phyloP scores from a whole-genome alignment of 371 early-diverging fungal species.

The Nosema muscidifuracis region DNA sequence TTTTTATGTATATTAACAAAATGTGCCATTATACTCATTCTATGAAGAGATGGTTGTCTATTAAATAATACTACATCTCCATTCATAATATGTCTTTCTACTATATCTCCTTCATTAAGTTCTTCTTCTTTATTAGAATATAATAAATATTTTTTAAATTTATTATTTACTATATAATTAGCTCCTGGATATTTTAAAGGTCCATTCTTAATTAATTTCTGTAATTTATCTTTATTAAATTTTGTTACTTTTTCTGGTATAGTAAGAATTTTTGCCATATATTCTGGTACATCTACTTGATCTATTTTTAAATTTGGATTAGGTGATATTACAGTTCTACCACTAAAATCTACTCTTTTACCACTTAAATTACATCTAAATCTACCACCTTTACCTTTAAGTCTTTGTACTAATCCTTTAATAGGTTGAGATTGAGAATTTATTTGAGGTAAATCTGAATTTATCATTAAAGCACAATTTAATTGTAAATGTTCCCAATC shows the following conservation, averaged over 20 bases:
- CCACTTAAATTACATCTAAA: conserved; percentile 98
- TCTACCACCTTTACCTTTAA: conserved; percentile 98
- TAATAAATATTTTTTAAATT: conserved; percentile 68
- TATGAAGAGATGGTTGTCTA: conserved; percentile 96
- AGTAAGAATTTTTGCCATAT: conserved; percentile 86
- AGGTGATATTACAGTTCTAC: conserved; percentile 96
- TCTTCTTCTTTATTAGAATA: conserved; percentile 71
- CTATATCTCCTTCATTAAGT: conserved; percentile 79
- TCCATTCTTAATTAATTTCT: conserved; percentile 71
- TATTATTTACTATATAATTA: conserved; percentile 70
- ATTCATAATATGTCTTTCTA: conserved; percentile 87
- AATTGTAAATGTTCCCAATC: conserved; percentile 95
- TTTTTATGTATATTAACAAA: conserved; percentile 79
- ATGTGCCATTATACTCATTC: conserved; percentile 94
- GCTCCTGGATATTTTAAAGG: conserved; percentile 87
- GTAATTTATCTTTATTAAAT: conserved; percentile 75
- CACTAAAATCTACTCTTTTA: conserved; percentile 98
- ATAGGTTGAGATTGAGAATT: conserved; percentile 64
- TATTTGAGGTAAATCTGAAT: conserved; percentile 76
- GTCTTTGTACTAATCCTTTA: conserved; percentile 81
- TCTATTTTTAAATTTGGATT: conserved; percentile 97
- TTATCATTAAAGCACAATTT: conserved; percentile 87
- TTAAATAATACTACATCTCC: conserved; percentile 97
- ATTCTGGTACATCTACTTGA: conserved; percentile 85
- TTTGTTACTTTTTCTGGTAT: conserved; percentile 85